phyloP scores from a whole-genome alignment of 1,139 yeast genomes.

The Protomyces gravidus region DNA sequence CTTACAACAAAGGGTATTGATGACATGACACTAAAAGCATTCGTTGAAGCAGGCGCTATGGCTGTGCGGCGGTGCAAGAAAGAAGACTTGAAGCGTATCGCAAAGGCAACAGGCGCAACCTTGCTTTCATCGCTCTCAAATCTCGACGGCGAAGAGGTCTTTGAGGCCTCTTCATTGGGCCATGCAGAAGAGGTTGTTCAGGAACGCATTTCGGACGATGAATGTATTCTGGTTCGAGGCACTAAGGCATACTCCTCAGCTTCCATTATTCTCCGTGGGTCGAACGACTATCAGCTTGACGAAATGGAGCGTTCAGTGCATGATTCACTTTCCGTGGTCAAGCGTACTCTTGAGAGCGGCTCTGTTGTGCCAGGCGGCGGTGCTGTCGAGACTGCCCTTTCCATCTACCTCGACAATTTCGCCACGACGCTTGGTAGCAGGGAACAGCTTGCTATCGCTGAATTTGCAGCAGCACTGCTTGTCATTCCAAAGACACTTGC shows the following conservation, averaged over 20 bases:
- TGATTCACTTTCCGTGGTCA: constrained; percentile 90
- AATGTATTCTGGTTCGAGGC: constrained; percentile 90
- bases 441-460: constrained; percentile 97
- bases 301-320: constrained; percentile 98
- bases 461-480: constrained; percentile 84
- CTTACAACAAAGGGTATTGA: constrained; percentile 97
- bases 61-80: constrained; percentile 97
- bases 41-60: constrained; percentile 93
- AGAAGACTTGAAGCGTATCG: constrained; percentile 93
- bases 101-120: constrained; percentile 97
- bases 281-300: constrained; percentile 87
- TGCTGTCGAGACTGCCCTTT: constrained; percentile 93
- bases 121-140: constrained; percentile 81
- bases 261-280: constrained; percentile 89
- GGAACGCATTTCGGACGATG: constrained; percentile 91
- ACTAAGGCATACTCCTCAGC: constrained; percentile 90
- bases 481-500: constrained; percentile 96
- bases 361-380: constrained; percentile 98
- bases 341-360: constrained; percentile 93
- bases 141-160: constrained; percentile 95
- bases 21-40: constrained; percentile 89
- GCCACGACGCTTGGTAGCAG: constrained; percentile 95
- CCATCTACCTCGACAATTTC: constrained; percentile 90
- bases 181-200: constrained; percentile 88
- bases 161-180: constrained; percentile 82